Percentiles rank a stretch among this genome's conserved stretches.
Conservation (phyloP, 208 protist species). For the Herpetomonas tarakana region DNA sequence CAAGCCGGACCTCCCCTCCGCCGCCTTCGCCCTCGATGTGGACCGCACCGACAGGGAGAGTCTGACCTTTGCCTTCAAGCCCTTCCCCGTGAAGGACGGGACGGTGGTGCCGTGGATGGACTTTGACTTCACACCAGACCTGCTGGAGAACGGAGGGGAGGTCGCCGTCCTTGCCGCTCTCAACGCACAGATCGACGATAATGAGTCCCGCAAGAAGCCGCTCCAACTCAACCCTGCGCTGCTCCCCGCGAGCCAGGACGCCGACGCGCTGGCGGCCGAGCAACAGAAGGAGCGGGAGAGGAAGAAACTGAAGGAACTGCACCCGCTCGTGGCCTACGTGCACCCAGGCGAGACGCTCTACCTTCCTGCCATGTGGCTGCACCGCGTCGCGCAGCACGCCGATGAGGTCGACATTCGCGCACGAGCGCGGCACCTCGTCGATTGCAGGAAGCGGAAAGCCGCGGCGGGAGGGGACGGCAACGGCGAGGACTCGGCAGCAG, state of each 20-base stretch:
- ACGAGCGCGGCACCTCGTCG: conserved; percentile 12
- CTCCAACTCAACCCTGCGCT: neutral
- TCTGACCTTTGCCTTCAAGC: conserved; percentile 37
- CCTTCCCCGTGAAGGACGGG: conserved; percentile 53
- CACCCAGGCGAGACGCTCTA: conserved; percentile 88
- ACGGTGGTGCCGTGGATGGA: conserved; percentile 83
- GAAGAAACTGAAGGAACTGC: conserved; percentile 30
- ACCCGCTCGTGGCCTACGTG: conserved; percentile 74
- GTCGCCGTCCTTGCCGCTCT: conserved; percentile 17
- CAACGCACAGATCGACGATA: conserved; percentile 24
- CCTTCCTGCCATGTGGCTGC: conserved; percentile 88
- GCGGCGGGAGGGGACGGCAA: neutral
- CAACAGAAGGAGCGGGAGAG: conserved; percentile 2
- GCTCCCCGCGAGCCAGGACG: neutral
- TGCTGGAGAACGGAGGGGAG: conserved; percentile 29
- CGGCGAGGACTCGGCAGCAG: conserved; percentile 3
- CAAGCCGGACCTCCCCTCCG: conserved; percentile 74
- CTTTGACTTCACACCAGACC: conserved; percentile 66
- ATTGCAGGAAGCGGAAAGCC: conserved; percentile 3
- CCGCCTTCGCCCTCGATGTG: conserved; percentile 46
- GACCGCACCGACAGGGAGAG: conserved; percentile 6
- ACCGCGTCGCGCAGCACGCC: conserved; percentile 84
- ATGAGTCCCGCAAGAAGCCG: conserved; percentile 12
- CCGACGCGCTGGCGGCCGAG: neutral
- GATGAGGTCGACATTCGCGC: conserved; percentile 60